These are phyloP conservation scores for Myriosclerotinia duriaeana DNA, from an alignment of 2,329 filamentous ascomycete species.

Conservation along the genomic window DNA sequence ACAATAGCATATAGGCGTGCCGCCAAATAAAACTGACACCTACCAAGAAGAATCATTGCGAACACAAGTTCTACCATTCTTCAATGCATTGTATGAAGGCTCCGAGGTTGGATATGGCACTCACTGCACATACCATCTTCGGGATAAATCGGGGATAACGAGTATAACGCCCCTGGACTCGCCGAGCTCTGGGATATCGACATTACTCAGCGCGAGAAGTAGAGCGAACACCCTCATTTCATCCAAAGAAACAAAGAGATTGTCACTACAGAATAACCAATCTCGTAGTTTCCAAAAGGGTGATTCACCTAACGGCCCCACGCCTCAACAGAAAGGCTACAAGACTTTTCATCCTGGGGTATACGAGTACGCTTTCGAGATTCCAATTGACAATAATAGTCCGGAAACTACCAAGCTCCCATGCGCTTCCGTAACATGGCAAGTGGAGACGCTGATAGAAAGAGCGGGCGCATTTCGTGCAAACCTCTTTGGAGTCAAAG, in stretches of 20 bases:
- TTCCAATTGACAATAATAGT: conserved; percentile 74
- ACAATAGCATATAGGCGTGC: conserved; percentile 60
- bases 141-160: conserved; percentile 34
- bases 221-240: conserved; percentile 35
- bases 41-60: conserved; percentile 83
- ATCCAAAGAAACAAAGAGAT: conserved; percentile 48
- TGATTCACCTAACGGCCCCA: conserved; percentile 54
- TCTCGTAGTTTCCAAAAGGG: conserved; percentile 68
- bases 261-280: conserved; percentile 64
- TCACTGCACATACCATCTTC: conserved; percentile 55
- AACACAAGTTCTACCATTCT: conserved; percentile 88
- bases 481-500: conserved; percentile 65
- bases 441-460: conserved; percentile 67
- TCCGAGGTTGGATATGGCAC: conserved; percentile 62
- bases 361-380: conserved; percentile 65
- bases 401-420: conserved; percentile 71
- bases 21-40: conserved; percentile 78
- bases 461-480: conserved; percentile 69
- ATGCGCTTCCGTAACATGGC: conserved; percentile 68
- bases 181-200: conserved; percentile 33
- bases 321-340: conserved; percentile 65
- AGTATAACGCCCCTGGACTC: conserved; percentile 34
- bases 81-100: conserved; percentile 69
- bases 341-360: conserved; percentile 58
- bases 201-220: conserved; percentile 30